Percentiles rank a stretch among this genome's conserved stretches.
Evolutionary conservation across 2,329 filamentous ascomycete genomes (phyloP).

Genomic region (Paecilomyces niveus): DNA sequence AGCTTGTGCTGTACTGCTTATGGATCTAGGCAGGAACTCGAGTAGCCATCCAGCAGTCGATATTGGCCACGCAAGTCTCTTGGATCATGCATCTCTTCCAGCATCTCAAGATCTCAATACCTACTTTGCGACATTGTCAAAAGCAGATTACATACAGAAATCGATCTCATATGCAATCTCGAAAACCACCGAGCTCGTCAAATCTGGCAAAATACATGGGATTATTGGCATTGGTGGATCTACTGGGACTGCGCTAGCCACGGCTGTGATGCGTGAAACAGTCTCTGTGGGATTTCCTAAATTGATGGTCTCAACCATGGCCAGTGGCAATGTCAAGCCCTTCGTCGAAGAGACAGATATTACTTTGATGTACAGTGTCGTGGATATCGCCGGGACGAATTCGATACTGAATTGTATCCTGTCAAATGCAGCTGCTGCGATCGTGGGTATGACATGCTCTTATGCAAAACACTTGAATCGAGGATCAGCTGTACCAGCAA

Average conservation of each 20-base stretch:
- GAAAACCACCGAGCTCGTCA: conserved; percentile 35
- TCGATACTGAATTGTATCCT: conserved; percentile 51
- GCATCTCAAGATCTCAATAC: conserved; percentile 21
- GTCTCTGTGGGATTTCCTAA: conserved; percentile 63
- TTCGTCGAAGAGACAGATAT: conserved; percentile 65
- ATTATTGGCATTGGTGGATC: conserved; percentile 57
- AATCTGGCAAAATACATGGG: conserved; percentile 42
- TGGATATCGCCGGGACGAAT: conserved; percentile 63
- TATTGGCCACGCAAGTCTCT: conserved; percentile 38
- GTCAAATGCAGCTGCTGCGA: conserved; percentile 55
- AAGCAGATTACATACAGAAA: conserved; percentile 50
- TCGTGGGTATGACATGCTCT: conserved; percentile 50
- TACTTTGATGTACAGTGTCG: conserved; percentile 63
- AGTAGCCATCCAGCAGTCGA: conserved; percentile 41
- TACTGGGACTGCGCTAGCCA: conserved; percentile 54
- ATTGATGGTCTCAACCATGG: conserved; percentile 62
- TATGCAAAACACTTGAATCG: conserved; percentile 26
- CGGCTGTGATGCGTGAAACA: conserved; percentile 53
- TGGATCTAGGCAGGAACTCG: conserved; percentile 49
- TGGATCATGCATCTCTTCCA: conserved; percentile 16
- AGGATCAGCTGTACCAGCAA: conserved; percentile 12
- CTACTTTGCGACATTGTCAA: conserved; percentile 35
- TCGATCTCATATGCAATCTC: conserved; percentile 46
- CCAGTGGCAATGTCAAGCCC: conserved; percentile 57
- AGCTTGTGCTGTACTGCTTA: conserved; percentile 36